A percentile compares a stretch with the other conserved stretches of the same genome.
phyloP scores from a whole-genome alignment of 2,329 filamentous ascomycete species.

The Talaromyces islandicus region DNA sequence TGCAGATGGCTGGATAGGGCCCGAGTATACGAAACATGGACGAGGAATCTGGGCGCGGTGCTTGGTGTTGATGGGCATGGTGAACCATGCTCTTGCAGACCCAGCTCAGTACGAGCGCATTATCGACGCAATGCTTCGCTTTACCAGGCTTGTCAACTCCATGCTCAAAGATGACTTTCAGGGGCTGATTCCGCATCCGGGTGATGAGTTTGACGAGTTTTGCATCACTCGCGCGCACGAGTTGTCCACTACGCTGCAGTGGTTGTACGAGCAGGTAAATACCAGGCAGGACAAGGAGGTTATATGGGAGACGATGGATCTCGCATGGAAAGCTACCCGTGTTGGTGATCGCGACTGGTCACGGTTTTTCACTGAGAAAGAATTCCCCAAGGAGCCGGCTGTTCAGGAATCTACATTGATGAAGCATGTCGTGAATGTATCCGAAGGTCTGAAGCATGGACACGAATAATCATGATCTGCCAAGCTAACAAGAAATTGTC shows the following conservation, averaged over 20 bases:
- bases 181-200: slow-evolving; percentile 9
- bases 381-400: slow-evolving; percentile 10
- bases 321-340: slow-evolving; percentile 10
- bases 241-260: slow-evolving; percentile 10
- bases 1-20: slow-evolving; percentile 11
- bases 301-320: slow-evolving; percentile 12
- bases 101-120: slow-evolving; percentile 10
- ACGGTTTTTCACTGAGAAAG: slow-evolving; percentile 9
- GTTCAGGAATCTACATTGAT: slow-evolving; percentile 8
- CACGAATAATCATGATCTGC: not conserved
- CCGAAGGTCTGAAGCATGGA: not conserved
- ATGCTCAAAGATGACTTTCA: slow-evolving; percentile 11
- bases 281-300: slow-evolving; percentile 8
- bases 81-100: slow-evolving; percentile 9
- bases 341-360: slow-evolving; percentile 9
- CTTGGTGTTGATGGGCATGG: slow-evolving; percentile 11
- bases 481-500: not conserved
- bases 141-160: slow-evolving; percentile 5
- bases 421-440: slow-evolving; percentile 10
- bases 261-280: slow-evolving; percentile 10
- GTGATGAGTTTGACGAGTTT: slow-evolving; percentile 9
- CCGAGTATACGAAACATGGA: slow-evolving; percentile 7
- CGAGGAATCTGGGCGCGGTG: slow-evolving; percentile 10
- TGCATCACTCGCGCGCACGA: slow-evolving; percentile 11
- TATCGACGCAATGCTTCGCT: slow-evolving; percentile 6